Conservation (phyloP, 768 basidiomycete species). For the Boletellus emodensis region DNA sequence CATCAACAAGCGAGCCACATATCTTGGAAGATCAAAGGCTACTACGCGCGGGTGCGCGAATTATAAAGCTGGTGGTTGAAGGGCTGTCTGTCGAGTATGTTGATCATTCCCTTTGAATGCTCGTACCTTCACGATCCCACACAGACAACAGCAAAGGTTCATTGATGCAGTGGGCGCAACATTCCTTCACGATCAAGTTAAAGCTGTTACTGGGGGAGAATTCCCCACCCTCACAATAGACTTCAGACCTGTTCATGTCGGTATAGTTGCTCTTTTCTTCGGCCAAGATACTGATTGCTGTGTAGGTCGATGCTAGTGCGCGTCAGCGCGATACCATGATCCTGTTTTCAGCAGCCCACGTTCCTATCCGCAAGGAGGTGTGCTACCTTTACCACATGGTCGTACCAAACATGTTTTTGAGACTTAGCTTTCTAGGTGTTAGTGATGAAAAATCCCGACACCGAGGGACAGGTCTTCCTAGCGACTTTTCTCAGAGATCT, state of each 20-base stretch:
- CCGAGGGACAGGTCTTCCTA: conserved; percentile 46
- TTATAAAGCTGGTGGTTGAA: conserved; percentile 66
- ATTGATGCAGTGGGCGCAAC: conserved; percentile 35
- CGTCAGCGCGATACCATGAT: conserved; percentile 60
- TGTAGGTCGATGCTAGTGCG: conserved; percentile 15
- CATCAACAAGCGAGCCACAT: conserved; percentile 23
- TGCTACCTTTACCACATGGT: conserved; percentile 7
- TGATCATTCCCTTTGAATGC: background rate
- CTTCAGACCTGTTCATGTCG: conserved; percentile 55
- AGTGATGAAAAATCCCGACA: conserved; percentile 7
- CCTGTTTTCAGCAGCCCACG: conserved; percentile 62
- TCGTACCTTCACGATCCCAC: background rate
- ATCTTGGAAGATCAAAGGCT: conserved; percentile 37
- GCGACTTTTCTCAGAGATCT: conserved; percentile 50
- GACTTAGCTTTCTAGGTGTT: conserved; percentile 39
- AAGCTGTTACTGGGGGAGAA: conserved; percentile 51
- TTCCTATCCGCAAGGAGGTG: conserved; percentile 67
- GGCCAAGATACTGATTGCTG: background rate
- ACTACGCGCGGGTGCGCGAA: conserved; percentile 47
- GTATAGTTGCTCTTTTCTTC: conserved; percentile 3
- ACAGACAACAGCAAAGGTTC: conserved; percentile 60
- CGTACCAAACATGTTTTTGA: background rate
- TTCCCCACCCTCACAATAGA: conserved; percentile 32
- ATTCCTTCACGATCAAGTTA: conserved; percentile 45
- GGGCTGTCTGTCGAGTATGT: conserved; percentile 64